phyloP scores from a whole-genome alignment of 257 asterid species.

The Anisodus tanguticus region DNA sequence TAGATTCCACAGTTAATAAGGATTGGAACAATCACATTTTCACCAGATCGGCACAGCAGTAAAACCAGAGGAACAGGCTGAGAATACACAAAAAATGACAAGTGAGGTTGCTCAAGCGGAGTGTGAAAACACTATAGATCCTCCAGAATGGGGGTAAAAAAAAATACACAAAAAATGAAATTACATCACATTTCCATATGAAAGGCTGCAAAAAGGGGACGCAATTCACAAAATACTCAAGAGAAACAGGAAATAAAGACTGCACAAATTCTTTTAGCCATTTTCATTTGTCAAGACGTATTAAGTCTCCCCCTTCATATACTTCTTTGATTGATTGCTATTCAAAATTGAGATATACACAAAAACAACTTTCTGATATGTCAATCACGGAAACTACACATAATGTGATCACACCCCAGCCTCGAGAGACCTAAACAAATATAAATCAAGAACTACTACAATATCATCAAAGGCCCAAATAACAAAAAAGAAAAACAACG shows the following conservation, averaged over 20 bases:
- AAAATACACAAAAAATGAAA: not conserved
- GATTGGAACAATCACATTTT: not conserved
- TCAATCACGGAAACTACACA: not conserved
- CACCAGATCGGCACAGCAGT: not conserved
- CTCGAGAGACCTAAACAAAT: not conserved
- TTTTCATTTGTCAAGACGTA: not conserved
- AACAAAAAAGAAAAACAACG: not conserved
- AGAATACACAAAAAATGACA: not conserved
- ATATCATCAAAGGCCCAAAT: constrained; percentile 8
- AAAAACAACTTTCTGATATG: no score
- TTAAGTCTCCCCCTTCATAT: not conserved
- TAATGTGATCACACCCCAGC: constrained; percentile 8
- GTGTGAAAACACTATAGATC: no score
- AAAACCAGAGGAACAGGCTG: not conserved
- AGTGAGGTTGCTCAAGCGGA: no score
- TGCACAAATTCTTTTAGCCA: not conserved
- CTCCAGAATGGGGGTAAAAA: no score
- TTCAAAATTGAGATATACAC: not conserved
- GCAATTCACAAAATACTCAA: not conserved
- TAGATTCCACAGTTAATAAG: not conserved
- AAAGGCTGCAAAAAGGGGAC: not conserved
- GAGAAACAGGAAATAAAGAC: not conserved
- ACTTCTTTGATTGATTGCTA: not conserved
- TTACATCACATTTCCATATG: not conserved
- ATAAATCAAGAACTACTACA: not conserved